These are phyloP conservation scores for Colletotrichum sp. DNA, from an alignment of 2,329 filamentous ascomycete species.

Conservation along the genomic window DNA sequence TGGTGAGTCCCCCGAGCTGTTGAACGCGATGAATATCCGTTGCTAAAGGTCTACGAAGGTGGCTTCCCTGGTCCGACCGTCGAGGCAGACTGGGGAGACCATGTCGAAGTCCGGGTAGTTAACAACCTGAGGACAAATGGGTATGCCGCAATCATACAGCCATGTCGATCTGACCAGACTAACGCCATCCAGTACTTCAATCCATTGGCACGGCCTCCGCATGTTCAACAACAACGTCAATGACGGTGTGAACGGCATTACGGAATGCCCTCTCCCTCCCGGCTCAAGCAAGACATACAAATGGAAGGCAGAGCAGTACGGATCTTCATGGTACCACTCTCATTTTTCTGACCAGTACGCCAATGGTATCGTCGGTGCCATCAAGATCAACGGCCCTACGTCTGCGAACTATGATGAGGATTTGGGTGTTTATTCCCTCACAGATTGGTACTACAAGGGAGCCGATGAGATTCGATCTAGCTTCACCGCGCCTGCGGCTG, in stretches of 20 bases:
- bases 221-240: slow-evolving; percentile 47
- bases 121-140: slow-evolving; percentile 62
- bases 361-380: slow-evolving; percentile 55
- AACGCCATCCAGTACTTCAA: slow-evolving; percentile 33
- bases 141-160: slow-evolving; percentile 20
- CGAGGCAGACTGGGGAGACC: slow-evolving; percentile 55
- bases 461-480: slow-evolving; percentile 30
- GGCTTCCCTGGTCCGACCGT: slow-evolving; percentile 48
- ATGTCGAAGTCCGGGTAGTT: slow-evolving; percentile 62
- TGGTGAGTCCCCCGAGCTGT: neutral
- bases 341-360: slow-evolving; percentile 56
- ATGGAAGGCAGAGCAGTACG: slow-evolving; percentile 43
- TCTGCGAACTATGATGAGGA: slow-evolving; percentile 61
- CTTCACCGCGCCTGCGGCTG: slow-evolving; percentile 21
- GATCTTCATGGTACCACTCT: slow-evolving; percentile 48
- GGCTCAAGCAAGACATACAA: slow-evolving; percentile 36
- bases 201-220: slow-evolving; percentile 56
- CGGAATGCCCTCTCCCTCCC: slow-evolving; percentile 45
- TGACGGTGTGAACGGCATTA: slow-evolving; percentile 50
- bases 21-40: fast-evolving
- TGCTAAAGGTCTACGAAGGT: neutral
- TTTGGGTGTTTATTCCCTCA: slow-evolving; percentile 56
- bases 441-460: slow-evolving; percentile 54
- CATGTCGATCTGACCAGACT: neutral
- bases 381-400: slow-evolving; percentile 54